Percentiles rank a stretch among this genome's conserved stretches.
These are phyloP conservation scores for Candida peoriensis DNA, from an alignment of 805 yeast genomes.

Conservation along the genomic window DNA sequence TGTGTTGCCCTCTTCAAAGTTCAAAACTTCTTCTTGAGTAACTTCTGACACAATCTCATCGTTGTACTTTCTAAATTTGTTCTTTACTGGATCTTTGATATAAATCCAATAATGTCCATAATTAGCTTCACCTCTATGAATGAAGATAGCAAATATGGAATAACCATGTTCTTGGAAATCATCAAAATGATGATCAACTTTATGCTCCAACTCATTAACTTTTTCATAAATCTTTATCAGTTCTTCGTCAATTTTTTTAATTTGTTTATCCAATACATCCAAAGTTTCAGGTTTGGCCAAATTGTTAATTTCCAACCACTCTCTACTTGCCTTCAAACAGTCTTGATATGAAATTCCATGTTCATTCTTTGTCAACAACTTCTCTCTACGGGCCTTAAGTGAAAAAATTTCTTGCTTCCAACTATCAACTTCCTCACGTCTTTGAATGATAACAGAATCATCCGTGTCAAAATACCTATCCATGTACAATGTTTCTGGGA, in stretches of 20 bases:
- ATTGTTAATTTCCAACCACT: conserved; percentile 42
- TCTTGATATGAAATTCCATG: conserved; percentile 46
- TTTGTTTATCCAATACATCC: conserved; percentile 40
- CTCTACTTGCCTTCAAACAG: conserved; percentile 49
- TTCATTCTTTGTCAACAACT: conserved; percentile 41
- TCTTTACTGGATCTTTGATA: conserved; percentile 66
- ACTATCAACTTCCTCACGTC: conserved; percentile 46
- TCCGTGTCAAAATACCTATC: conserved; percentile 81
- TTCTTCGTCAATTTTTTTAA: conserved; percentile 42
- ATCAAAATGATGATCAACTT: conserved; percentile 57
- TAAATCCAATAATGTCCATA: conserved; percentile 98
- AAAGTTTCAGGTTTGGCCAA: conserved; percentile 43
- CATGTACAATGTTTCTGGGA: conserved; percentile 71
- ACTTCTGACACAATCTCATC: conserved; percentile 94
- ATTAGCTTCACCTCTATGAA: conserved; percentile 93
- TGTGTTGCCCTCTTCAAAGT: conserved; percentile 61
- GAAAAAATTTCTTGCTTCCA: conserved; percentile 55
- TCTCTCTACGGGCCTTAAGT: conserved; percentile 38
- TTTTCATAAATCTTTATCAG: conserved; percentile 36
- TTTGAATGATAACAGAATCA: conserved; percentile 44
- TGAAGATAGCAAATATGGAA: conserved; percentile 83
- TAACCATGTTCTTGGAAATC: conserved; percentile 64
- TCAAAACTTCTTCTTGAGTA: conserved; percentile 56
- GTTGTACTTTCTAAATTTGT: conserved; percentile 81
- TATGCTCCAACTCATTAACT: conserved; percentile 39